Percentiles rank a stretch among this genome's conserved stretches.
Evolutionary conservation across 2,329 filamentous ascomycete genomes (phyloP).

Genomic region (Zalaria obscura): DNA sequence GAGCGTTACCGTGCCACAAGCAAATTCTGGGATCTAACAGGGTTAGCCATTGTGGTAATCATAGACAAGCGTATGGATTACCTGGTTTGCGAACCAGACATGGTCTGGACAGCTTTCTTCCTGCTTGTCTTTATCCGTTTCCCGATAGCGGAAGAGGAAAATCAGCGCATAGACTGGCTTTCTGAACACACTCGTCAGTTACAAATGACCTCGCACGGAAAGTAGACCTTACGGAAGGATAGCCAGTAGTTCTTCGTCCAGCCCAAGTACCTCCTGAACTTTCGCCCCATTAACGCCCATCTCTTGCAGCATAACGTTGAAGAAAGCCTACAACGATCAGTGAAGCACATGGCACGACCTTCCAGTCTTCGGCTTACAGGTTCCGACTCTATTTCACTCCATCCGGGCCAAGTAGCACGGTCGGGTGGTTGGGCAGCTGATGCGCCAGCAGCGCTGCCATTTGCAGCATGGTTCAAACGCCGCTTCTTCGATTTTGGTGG

Average conservation of each 20-base stretch:
- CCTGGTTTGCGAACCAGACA: slow-evolving; percentile 93
- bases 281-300: slow-evolving; percentile 62
- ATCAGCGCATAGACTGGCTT: slow-evolving; percentile 74
- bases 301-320: slow-evolving; percentile 70
- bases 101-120: slow-evolving; percentile 42
- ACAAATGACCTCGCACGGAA: too few species aligned
- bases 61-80: slow-evolving; percentile 19
- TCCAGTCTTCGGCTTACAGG: slow-evolving; percentile 44
- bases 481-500: slow-evolving; percentile 8
- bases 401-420: slow-evolving; percentile 51
- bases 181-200: slow-evolving; percentile 23
- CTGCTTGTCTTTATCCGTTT: slow-evolving; percentile 37
- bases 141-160: slow-evolving; percentile 63
- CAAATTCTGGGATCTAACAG: slow-evolving; percentile 58
- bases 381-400: slow-evolving; percentile 80
- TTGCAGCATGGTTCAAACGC: slow-evolving; percentile 10
- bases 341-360: neutral
- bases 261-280: slow-evolving; percentile 59
- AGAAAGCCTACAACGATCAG: slow-evolving; percentile 49
- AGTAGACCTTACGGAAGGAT: slow-evolving; percentile 41
- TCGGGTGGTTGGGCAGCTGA: slow-evolving; percentile 36
- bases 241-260: slow-evolving; percentile 53
- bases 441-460: slow-evolving; percentile 20
- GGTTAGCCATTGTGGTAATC: neutral
- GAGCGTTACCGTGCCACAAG: slow-evolving; percentile 83